Percentiles rank a stretch among this genome's conserved stretches.
Evolutionary conservation across 257 asterid genomes (phyloP).

Genomic region (Nemophila menziesii): DNA sequence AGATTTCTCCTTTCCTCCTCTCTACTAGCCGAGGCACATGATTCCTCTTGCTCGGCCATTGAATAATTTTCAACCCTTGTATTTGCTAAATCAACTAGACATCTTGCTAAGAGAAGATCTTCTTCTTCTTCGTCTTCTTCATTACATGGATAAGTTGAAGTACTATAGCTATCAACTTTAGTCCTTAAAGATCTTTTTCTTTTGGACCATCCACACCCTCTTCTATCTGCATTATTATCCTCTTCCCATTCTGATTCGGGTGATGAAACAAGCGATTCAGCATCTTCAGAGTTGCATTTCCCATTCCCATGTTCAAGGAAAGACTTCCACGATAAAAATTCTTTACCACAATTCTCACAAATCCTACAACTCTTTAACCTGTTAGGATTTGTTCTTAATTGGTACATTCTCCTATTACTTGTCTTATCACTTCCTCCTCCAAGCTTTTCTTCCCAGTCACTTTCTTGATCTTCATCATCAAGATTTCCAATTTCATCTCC

Average conservation of each 20-base stretch:
- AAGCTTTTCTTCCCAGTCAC: slow-evolving; percentile 64
- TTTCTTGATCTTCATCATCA: slow-evolving; percentile 48
- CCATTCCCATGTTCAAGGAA: slow-evolving; percentile 90
- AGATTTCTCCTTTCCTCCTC: slow-evolving; percentile 51
- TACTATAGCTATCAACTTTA: slow-evolving; percentile 33
- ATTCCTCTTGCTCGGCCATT: slow-evolving; percentile 55
- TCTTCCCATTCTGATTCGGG: slow-evolving; percentile 45
- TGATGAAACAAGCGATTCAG: slow-evolving; percentile 56
- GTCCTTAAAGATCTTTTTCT: slow-evolving; percentile 70
- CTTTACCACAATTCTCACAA: slow-evolving; percentile 91
- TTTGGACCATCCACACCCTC: slow-evolving; percentile 53
- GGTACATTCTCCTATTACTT: slow-evolving; percentile 53
- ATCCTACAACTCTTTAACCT: slow-evolving; percentile 54
- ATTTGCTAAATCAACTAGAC: slow-evolving; percentile 66
- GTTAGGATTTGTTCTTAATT: slow-evolving; percentile 74
- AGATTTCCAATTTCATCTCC: slow-evolving; percentile 46
- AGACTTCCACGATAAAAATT: slow-evolving; percentile 80
- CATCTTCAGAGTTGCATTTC: slow-evolving; percentile 71
- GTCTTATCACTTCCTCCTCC: slow-evolving; percentile 29
- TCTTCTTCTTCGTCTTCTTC: slow-evolving; percentile 63
- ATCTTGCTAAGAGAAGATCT: slow-evolving; percentile 66
- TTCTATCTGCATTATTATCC: slow-evolving; percentile 24
- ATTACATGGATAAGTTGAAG: slow-evolving; percentile 20
- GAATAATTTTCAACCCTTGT: slow-evolving; percentile 28
- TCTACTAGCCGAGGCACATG: slow-evolving; percentile 61